A percentile compares a stretch with the other conserved stretches of the same genome.
Conservation (phyloP, 2,329 filamentous ascomycete species). For the Phialophora expanda region DNA sequence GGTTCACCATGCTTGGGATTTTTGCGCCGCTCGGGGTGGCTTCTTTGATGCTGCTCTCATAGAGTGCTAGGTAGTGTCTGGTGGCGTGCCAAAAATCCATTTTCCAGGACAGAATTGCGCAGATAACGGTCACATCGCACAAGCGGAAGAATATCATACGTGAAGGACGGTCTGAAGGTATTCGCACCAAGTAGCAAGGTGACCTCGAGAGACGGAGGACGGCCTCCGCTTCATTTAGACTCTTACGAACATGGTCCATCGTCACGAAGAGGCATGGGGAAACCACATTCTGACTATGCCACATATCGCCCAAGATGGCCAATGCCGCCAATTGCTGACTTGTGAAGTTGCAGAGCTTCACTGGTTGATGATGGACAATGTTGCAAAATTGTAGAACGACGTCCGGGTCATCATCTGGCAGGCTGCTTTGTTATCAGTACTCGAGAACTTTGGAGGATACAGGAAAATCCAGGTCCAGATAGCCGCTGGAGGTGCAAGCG, state of each 20-base stretch:
- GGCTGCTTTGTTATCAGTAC: neutral
- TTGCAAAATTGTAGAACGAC: conserved; percentile 9
- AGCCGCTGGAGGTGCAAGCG: no score
- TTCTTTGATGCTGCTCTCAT: neutral
- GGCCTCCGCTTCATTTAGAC: no score
- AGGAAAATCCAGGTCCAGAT: neutral
- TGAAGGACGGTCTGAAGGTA: neutral
- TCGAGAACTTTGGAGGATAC: neutral
- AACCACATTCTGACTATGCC: neutral
- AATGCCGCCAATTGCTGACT: neutral
- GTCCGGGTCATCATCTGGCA: neutral
- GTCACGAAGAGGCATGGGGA: neutral
- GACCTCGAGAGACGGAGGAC: no score
- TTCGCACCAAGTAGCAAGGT: no score
- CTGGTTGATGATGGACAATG: neutral
- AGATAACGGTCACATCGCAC: neutral
- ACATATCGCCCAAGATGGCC: neutral
- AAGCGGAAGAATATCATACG: neutral
- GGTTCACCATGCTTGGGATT: neutral
- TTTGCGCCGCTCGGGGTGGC: neutral
- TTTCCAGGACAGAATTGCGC: neutral
- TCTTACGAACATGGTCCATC: neutral
- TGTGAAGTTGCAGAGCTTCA: neutral
- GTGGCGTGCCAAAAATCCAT: neutral
- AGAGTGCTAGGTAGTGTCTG: neutral